phyloP scores from a whole-genome alignment of 208 protist genomes.

The Crithidia thermophila region DNA sequence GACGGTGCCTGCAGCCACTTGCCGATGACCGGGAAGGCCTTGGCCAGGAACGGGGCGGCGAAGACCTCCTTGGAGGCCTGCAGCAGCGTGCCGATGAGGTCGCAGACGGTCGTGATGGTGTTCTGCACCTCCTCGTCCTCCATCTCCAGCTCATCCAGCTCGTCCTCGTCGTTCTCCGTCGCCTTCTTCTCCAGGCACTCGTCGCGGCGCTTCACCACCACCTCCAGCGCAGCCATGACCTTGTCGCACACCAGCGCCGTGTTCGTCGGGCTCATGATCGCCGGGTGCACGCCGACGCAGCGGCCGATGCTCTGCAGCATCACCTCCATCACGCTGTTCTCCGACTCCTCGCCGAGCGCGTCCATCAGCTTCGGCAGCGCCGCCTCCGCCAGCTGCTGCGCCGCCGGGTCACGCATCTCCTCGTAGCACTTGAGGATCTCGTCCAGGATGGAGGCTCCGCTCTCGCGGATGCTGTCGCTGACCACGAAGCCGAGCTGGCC shows the following conservation, averaged over 20 bases:
- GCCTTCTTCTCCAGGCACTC: constrained; percentile 55
- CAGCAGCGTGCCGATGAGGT: constrained; percentile 77
- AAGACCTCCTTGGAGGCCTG: constrained; percentile 64
- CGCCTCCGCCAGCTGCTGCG: constrained; percentile 51
- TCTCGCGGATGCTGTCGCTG: constrained; percentile 70
- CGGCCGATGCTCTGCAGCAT: constrained; percentile 64
- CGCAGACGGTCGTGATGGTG: constrained; percentile 57
- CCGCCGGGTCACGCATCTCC: constrained; percentile 35
- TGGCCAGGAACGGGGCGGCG: constrained; percentile 57
- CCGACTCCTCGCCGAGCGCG: constrained; percentile 67
- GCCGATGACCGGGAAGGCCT: constrained; percentile 71
- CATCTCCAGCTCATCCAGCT: constrained; percentile 73
- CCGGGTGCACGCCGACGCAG: constrained; percentile 63
- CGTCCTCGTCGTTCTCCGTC: constrained; percentile 85
- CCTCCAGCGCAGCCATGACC: constrained; percentile 60
- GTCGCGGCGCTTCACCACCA: constrained; percentile 51
- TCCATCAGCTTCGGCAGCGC: constrained; percentile 57
- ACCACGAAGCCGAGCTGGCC: constrained; percentile 62
- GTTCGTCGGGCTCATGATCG: constrained; percentile 56
- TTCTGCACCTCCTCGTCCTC: constrained; percentile 76
- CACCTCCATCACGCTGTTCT: constrained; percentile 61
- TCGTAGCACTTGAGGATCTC: constrained; percentile 62
- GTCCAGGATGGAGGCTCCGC: constrained; percentile 73
- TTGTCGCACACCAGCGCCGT: constrained; percentile 66
- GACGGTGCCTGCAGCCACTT: constrained; percentile 54